These are phyloP conservation scores for Puccinia triticina DNA, from an alignment of 1,284 basidiomycete species.

Conservation along the genomic window DNA sequence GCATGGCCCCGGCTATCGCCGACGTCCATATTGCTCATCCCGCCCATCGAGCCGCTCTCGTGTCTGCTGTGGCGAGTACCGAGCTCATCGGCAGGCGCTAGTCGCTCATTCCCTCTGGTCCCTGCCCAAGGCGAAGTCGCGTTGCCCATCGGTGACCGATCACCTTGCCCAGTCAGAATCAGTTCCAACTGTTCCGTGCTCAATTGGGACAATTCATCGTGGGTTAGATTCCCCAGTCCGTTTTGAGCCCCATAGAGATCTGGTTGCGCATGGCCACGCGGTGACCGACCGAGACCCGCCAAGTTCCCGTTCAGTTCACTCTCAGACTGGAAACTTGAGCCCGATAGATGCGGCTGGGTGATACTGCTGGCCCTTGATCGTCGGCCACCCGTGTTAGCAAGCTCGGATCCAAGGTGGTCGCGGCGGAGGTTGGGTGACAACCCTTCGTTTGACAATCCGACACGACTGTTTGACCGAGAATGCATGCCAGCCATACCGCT, in stretches of 20 bases:
- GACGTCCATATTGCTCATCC: slow-evolving; percentile 3
- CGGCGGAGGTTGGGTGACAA: slow-evolving; percentile 6
- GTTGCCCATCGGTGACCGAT: slow-evolving; percentile 15
- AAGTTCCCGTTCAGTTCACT: not conserved
- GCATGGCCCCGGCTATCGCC: not conserved
- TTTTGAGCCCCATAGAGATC: slow-evolving; percentile 20
- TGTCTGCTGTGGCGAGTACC: slow-evolving; percentile 17
- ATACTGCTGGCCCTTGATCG: slow-evolving; percentile 35
- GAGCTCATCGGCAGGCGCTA: not conserved
- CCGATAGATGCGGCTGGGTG: not conserved
- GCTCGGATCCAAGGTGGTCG: slow-evolving; percentile 40
- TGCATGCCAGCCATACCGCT: not conserved
- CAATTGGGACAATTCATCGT: slow-evolving; percentile 43
- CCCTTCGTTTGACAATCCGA: not conserved
- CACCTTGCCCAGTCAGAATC: slow-evolving; percentile 16
- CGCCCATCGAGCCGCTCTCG: slow-evolving; percentile 1
- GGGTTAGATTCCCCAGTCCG: slow-evolving; percentile 17
- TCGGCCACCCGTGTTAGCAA: slow-evolving; percentile 29
- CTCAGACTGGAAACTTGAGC: not conserved
- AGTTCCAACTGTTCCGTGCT: slow-evolving; percentile 36
- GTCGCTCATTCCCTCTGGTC: not conserved
- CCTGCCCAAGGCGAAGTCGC: not conserved
- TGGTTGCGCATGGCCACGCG: not conserved
- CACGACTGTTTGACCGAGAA: slow-evolving; percentile 42
- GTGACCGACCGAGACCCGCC: slow-evolving; percentile 19